A percentile compares a stretch with the other conserved stretches of the same genome.
Conservation (phyloP, 768 basidiomycete genomes). For the Mycena amicta region DNA sequence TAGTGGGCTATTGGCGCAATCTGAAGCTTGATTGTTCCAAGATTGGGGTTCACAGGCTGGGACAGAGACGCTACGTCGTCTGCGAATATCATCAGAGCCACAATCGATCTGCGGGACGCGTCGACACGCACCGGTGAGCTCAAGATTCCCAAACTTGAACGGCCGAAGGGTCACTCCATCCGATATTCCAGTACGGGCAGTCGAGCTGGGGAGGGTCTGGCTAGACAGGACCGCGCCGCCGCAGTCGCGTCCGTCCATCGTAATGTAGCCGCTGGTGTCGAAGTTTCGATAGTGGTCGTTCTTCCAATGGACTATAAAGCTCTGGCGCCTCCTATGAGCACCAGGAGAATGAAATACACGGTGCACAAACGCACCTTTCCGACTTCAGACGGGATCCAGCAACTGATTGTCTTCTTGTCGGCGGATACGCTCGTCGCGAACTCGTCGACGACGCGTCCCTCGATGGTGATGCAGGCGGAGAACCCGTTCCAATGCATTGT, state of each 20-base stretch:
- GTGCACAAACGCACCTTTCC: slow-evolving; percentile 5
- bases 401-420: slow-evolving; percentile 6
- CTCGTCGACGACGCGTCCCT: background rate
- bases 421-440: background rate
- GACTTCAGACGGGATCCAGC: slow-evolving; percentile 14
- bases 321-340: background rate
- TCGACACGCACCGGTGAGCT: background rate
- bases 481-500: background rate
- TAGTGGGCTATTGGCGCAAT: slow-evolving; percentile 8
- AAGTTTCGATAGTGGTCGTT: background rate
- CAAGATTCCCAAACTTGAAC: background rate
- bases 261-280: slow-evolving; percentile 11
- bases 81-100: background rate
- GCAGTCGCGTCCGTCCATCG: slow-evolving; percentile 14
- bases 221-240: slow-evolving; percentile 12
- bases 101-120: background rate
- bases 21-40: slow-evolving; percentile 6
- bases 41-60: background rate
- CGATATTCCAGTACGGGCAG: slow-evolving; percentile 2
- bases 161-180: background rate
- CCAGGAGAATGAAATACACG: background rate
- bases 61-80: background rate
- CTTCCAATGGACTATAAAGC: slow-evolving; percentile 11
- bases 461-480: background rate
- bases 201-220: background rate